Base-by-base conservation (phyloP, 2,329 filamentous ascomycete genomes). In the Beauveria caledonica region DNA sequence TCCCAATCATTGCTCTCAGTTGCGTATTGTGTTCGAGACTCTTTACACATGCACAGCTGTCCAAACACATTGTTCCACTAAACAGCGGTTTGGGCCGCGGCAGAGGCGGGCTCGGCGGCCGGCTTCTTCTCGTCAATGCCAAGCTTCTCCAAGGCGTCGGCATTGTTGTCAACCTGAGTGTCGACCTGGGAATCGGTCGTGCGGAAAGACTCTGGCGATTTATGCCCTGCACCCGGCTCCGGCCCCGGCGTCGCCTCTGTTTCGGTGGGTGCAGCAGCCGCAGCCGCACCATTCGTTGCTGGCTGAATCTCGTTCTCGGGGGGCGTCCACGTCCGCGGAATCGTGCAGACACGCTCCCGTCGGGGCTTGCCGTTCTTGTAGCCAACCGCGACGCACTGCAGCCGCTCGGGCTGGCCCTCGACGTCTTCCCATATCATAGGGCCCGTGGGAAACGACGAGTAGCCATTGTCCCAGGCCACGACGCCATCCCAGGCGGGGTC, bases 401-500 rank as follows among this genome's bases (percentile, higher is more conserved):
- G 61, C 54, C 72, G 69, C 55, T 73, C 73, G 17, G 74, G 78
- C 50, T 74, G 77, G 3, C 77, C 75, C 1, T 66, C 63, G 3
- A 73, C 70, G n/a, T 79, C 75, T 51, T 77, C 71, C 85, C 84
- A 87, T 63, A 82, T 74, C 67, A 84, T 70, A 1, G 85, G 84
- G 0, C 84, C 84, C 4, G 72, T 68, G 0, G 82, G 83, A 67
- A 87, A 85, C 2, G 71, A 71, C n/a, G 70, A 76, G 67, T 78
- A 66, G 4, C 78, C 81, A 48, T 78, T 76, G 66, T 82, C 79
- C 79, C 82, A 87, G 13, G 71, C 67, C 21, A 81, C 68, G 44
- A 79, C 70, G 21, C 78, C 77, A 45, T 77, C 72, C 71, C 84
- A 80, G 36, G 73, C 71, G 1, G 83, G 82, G 66, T 96, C 92